phyloP scores from a whole-genome alignment of 139 green algal genomes.

The Micractinium conductrix region DNA sequence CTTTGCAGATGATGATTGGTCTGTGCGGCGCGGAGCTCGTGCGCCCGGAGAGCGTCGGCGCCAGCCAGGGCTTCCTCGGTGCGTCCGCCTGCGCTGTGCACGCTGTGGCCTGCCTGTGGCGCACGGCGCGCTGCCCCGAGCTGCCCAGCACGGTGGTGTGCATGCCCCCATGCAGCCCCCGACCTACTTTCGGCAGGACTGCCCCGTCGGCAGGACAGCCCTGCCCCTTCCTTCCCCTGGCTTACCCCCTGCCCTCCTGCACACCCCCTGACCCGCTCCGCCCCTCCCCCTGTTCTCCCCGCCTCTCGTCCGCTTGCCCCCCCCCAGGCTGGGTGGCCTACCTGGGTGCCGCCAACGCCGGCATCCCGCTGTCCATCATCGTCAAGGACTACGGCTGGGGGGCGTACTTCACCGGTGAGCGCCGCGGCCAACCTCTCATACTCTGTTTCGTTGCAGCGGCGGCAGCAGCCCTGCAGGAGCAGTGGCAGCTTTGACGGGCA shows the following conservation, averaged over 20 bases:
- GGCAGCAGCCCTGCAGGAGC: too few relatives aligned
- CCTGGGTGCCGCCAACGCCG: conserved; percentile 81
- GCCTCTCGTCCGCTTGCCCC: too few relatives aligned
- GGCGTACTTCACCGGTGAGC: conserved; percentile 79
- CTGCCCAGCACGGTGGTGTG: neutral
- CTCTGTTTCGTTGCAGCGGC: neutral
- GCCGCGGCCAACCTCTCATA: neutral
- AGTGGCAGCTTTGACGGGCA: neutral
- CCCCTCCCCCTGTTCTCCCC: too few relatives aligned
- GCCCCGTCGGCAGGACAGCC: too few relatives aligned
- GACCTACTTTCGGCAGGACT: too few relatives aligned
- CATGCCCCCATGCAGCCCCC: too few relatives aligned
- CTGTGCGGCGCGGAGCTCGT: conserved; percentile 97
- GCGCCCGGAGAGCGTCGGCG: conserved; percentile 83
- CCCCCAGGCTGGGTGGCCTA: conserved; percentile 79
- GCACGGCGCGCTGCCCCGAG: neutral
- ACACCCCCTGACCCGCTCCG: too few relatives aligned
- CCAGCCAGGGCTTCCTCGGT: conserved; percentile 93
- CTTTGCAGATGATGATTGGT: conserved; percentile 92
- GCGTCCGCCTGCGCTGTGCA: neutral
- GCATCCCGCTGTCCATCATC: conserved; percentile 94
- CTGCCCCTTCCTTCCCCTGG: too few relatives aligned
- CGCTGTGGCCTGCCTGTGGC: neutral
- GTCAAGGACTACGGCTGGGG: conserved; percentile 93
- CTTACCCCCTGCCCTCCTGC: too few relatives aligned